Conservation (phyloP, 352 stramenopile species). For the Aphanomyces invadans region DNA sequence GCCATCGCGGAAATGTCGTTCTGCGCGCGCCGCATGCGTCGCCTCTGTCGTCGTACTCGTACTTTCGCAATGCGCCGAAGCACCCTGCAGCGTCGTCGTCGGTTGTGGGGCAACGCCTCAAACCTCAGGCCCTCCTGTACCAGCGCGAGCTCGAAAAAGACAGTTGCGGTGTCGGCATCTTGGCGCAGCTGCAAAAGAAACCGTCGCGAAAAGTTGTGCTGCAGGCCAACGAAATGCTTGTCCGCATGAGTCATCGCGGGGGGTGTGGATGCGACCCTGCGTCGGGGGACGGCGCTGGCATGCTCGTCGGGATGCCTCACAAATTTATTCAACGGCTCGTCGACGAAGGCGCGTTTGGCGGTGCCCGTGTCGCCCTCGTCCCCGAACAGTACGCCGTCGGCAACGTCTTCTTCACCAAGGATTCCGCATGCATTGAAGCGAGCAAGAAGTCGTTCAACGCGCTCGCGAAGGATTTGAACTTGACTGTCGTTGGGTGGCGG, state of each 20-base stretch:
- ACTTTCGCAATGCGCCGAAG: constrained; percentile 10
- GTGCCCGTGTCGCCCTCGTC: constrained; percentile 32
- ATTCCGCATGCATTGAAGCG: constrained; percentile 55
- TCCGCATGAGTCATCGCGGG: constrained; percentile 93
- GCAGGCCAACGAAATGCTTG: constrained; percentile 95
- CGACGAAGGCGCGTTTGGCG: constrained; percentile 66
- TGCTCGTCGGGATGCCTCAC: constrained; percentile 95
- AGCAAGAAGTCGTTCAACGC: constrained; percentile 86
- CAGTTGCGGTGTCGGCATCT: constrained; percentile 92
- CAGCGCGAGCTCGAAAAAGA: constrained; percentile 48
- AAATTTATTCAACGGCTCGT: constrained; percentile 88
- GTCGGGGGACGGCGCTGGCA: constrained; percentile 87
- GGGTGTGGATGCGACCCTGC: constrained; percentile 94
- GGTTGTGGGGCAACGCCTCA: not conserved
- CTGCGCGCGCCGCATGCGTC: not conserved
- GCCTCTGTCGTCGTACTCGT: constrained; percentile 8
- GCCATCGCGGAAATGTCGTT: not conserved
- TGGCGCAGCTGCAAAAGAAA: constrained; percentile 93
- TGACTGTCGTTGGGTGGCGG: constrained; percentile 91
- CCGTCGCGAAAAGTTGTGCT: constrained; percentile 86
- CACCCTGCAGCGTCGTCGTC: constrained; percentile 7
- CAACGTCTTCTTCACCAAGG: constrained; percentile 86
- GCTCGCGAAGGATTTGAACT: constrained; percentile 75
- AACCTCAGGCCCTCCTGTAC: constrained; percentile 34
- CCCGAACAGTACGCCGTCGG: constrained; percentile 87